A percentile compares a stretch with the other conserved stretches of the same genome.
Conservation (phyloP, 179 eudicot genomes). For the Spinacia oleracea region DNA sequence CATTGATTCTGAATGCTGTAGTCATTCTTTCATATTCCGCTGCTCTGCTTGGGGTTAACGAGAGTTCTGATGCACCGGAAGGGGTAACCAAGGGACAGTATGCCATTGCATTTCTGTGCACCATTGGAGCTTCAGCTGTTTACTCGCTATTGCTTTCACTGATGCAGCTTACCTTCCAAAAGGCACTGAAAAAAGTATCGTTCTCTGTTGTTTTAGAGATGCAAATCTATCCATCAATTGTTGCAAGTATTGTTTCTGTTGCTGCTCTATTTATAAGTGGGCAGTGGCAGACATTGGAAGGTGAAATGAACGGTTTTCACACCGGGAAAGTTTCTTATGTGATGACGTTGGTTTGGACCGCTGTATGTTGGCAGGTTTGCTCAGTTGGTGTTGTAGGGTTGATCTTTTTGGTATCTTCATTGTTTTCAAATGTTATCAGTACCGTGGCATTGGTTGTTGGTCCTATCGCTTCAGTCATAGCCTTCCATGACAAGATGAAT, state of each 20-base stretch:
- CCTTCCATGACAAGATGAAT: slow-evolving; percentile 73
- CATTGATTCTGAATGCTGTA: slow-evolving; percentile 68
- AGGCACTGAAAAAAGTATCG: slow-evolving; percentile 62
- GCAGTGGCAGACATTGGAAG: slow-evolving; percentile 57
- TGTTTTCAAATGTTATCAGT: slow-evolving; percentile 86
- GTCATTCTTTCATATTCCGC: slow-evolving; percentile 76
- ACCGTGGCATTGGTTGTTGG: slow-evolving; percentile 77
- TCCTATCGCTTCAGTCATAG: slow-evolving; percentile 69
- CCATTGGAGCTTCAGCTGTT: slow-evolving; percentile 71
- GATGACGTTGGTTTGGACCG: slow-evolving; percentile 74
- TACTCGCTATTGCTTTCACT: slow-evolving; percentile 85
- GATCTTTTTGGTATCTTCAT: slow-evolving; percentile 74
- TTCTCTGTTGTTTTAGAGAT: slow-evolving; percentile 73
- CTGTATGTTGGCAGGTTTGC: slow-evolving; percentile 77
- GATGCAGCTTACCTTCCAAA: slow-evolving; percentile 77
- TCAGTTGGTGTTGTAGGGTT: slow-evolving; percentile 79
- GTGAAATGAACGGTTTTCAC: slow-evolving; percentile 59
- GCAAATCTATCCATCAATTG: slow-evolving; percentile 65
- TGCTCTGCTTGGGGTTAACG: slow-evolving; percentile 61
- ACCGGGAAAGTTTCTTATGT: slow-evolving; percentile 64
- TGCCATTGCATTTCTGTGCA: slow-evolving; percentile 50
- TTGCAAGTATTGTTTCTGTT: slow-evolving; percentile 54
- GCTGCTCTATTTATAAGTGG: slow-evolving; percentile 77
- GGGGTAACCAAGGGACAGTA: slow-evolving; percentile 58
- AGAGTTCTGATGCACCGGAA: slow-evolving; percentile 47